phyloP scores from a whole-genome alignment of 768 basidiomycete genomes.

The Sarcodon aspratus region DNA sequence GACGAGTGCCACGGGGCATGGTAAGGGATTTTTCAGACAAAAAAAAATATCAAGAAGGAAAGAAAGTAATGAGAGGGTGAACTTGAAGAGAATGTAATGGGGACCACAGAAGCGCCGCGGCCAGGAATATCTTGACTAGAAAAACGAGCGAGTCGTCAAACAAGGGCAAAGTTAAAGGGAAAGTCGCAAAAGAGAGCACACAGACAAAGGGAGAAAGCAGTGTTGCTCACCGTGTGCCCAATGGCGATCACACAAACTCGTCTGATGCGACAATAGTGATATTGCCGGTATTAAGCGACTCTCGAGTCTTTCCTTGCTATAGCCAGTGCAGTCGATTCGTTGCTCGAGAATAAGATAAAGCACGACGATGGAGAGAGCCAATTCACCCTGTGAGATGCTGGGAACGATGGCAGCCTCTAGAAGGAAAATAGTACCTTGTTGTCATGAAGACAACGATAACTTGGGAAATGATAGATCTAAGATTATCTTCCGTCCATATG shows the following conservation, averaged over 20 bases:
- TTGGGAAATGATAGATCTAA: constrained; percentile 7
- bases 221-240: neutral
- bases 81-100: neutral
- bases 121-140: neutral
- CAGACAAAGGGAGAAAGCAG: neutral
- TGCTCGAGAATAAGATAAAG: neutral
- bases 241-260: neutral
- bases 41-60: constrained; percentile 5
- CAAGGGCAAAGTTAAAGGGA: neutral
- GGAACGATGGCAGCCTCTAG: neutral
- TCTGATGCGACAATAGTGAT: neutral
- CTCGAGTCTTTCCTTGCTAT: neutral
- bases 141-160: neutral
- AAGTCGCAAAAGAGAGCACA: neutral
- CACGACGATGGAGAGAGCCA: constrained; percentile 7
- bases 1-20: constrained; percentile 42
- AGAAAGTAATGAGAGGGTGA: constrained; percentile 5
- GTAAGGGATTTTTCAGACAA: neutral
- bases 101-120: neutral
- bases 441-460: neutral
- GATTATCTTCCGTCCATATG: no score
- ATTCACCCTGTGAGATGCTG: neutral
- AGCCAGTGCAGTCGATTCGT: neutral
- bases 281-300: neutral
- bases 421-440: neutral